A percentile compares a stretch with the other conserved stretches of the same genome.
phyloP scores from a whole-genome alignment of 2,329 filamentous ascomycete genomes.

The Hypoxylon sp. region DNA sequence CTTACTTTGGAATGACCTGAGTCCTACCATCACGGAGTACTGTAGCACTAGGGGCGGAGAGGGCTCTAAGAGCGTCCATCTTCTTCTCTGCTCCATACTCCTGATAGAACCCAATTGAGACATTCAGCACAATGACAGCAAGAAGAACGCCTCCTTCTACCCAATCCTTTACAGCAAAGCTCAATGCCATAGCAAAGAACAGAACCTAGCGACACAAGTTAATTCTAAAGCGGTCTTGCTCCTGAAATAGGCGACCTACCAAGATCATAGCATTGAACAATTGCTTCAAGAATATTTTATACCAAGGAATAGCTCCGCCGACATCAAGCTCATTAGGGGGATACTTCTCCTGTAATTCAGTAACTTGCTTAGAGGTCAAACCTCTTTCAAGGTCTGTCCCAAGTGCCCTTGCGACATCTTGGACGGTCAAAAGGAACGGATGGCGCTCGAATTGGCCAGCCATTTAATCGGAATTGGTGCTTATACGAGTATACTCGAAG shows the following conservation, averaged over 20 bases:
- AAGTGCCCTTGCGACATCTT: slow-evolving; percentile 74
- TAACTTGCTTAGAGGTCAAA: slow-evolving; percentile 72
- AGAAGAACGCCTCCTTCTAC: slow-evolving; percentile 78
- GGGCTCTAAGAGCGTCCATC: slow-evolving; percentile 74
- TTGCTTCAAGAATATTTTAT: slow-evolving; percentile 81
- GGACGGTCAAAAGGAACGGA: slow-evolving; percentile 72
- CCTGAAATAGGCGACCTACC: slow-evolving; percentile 58
- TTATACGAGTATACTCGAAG: slow-evolving; percentile 30
- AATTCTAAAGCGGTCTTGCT: slow-evolving; percentile 41
- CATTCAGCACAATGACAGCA: slow-evolving; percentile 78
- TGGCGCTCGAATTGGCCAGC: slow-evolving; percentile 66
- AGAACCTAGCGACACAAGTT: slow-evolving; percentile 75
- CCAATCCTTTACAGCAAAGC: slow-evolving; percentile 76
- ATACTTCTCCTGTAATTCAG: slow-evolving; percentile 70
- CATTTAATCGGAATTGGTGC: slow-evolving; percentile 55
- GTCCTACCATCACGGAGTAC: slow-evolving; percentile 73
- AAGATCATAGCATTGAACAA: slow-evolving; percentile 84
- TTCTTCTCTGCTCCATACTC: slow-evolving; percentile 76
- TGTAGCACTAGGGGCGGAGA: slow-evolving; percentile 74
- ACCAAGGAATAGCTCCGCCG: slow-evolving; percentile 75
- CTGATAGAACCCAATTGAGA: slow-evolving; percentile 76
- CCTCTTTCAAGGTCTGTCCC: slow-evolving; percentile 77
- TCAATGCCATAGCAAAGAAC: slow-evolving; percentile 81
- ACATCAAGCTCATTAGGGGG: slow-evolving; percentile 80
- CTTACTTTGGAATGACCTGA: slow-evolving; percentile 71